These are phyloP conservation scores for Plantago lanceolata DNA, from an alignment of 305 asterid genomes.

Conservation along the genomic window DNA sequence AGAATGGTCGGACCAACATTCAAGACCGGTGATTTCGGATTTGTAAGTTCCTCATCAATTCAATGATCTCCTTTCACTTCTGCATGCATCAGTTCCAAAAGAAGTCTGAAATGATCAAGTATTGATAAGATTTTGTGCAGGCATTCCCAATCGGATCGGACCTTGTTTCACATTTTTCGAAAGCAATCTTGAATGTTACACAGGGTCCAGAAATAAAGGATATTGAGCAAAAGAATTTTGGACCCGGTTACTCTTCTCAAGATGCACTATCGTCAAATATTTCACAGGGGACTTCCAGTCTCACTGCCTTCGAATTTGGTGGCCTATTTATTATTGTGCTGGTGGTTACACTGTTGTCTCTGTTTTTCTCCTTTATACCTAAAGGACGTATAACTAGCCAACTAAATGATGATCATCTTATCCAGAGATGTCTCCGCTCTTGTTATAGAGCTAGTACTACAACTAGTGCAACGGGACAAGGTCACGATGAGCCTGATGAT, in stretches of 20 bases:
- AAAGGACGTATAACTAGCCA: too few species aligned
- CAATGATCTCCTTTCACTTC: neutral
- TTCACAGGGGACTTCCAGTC: slow-evolving; percentile 10
- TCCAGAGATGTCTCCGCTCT: too few species aligned
- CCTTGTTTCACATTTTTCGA: neutral
- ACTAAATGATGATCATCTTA: too few species aligned
- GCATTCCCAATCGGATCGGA: slow-evolving; percentile 19
- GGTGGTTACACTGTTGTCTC: too few species aligned
- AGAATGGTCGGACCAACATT: slow-evolving; percentile 52
- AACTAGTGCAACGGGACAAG: too few species aligned
- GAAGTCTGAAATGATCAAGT: neutral
- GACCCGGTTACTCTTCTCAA: slow-evolving; percentile 10
- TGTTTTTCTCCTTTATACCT: too few species aligned
- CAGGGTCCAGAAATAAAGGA: slow-evolving; percentile 1
- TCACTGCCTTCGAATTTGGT: slow-evolving; percentile 4
- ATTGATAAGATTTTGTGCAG: slow-evolving; percentile 27
- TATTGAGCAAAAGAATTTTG: slow-evolving; percentile 7
- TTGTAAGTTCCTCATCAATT: slow-evolving; percentile 51
- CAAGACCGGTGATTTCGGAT: slow-evolving; percentile 53
- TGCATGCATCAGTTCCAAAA: neutral
- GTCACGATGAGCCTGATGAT: too few species aligned
- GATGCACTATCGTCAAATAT: slow-evolving; percentile 9
- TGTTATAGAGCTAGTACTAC: too few species aligned
- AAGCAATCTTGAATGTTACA: slow-evolving; percentile 9
- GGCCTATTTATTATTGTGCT: slow-evolving; percentile 6